Evolutionary conservation across 192 early-diverging fungal genomes (phyloP).

Genomic region (Phlyctochytrium bullatum): DNA sequence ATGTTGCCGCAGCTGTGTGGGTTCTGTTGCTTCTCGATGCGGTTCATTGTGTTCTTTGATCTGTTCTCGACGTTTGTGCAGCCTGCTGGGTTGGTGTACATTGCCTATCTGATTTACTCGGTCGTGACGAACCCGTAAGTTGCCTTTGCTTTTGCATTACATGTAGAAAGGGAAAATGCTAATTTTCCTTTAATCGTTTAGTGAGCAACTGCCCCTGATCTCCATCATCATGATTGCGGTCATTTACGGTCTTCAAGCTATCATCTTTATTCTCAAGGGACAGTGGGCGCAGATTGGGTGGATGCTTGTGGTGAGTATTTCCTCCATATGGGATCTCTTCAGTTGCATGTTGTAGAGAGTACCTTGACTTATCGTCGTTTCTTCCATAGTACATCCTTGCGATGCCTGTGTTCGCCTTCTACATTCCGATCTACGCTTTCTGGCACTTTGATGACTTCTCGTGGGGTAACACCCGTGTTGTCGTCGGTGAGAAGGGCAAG

Average conservation of each 20-base stretch:
- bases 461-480: constrained; percentile 98
- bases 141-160: not conserved
- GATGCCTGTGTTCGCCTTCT: constrained; percentile 86
- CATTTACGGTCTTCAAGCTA: constrained; percentile 92
- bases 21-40: constrained; percentile 99
- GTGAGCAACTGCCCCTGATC: constrained; percentile 70
- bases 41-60: constrained; percentile 98
- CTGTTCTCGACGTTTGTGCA: constrained; percentile 89
- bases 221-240: constrained; percentile 85
- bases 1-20: constrained; percentile 94
- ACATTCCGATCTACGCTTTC: constrained; percentile 79
- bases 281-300: constrained; percentile 84
- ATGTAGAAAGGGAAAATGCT: not conserved
- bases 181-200: constrained; percentile 9
- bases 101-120: constrained; percentile 70
- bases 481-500: constrained; percentile 80
- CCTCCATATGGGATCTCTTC: no score
- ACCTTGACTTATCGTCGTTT: no score
- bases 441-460: constrained; percentile 99
- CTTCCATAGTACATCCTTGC: constrained; percentile 77
- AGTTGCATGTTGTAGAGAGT: no score
- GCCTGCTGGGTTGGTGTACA: constrained; percentile 88
- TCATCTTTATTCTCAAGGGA: constrained; percentile 88
- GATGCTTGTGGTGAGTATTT: constrained; percentile 74
- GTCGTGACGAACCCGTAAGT: constrained; percentile 25